These are phyloP conservation scores for Ophiognomonia clavigignenti-juglandacearum DNA, from an alignment of 2,329 filamentous ascomycete species.

Conservation along the genomic window DNA sequence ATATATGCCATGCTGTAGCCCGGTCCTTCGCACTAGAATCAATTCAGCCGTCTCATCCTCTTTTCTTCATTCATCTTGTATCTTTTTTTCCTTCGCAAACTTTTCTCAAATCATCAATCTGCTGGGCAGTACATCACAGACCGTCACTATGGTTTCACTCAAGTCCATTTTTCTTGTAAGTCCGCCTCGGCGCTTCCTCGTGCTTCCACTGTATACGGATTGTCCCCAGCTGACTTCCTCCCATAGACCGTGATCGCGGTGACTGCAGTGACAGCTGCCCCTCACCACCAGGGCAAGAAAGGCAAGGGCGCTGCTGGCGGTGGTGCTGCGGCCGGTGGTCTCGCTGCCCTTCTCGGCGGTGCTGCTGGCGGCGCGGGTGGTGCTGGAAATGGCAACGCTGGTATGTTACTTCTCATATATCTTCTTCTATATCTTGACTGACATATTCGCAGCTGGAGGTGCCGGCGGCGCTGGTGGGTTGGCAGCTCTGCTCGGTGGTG, in stretches of 20 bases:
- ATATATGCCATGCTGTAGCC: neutral
- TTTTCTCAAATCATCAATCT: neutral
- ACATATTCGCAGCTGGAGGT: neutral
- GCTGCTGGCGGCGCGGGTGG: too few species aligned
- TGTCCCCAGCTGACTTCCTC: neutral
- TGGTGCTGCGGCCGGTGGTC: neutral
- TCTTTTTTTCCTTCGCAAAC: neutral
- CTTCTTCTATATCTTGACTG: too few species aligned
- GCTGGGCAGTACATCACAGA: neutral
- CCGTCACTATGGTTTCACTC: slow-evolving; percentile 5
- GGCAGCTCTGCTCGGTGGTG: neutral
- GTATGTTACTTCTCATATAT: too few species aligned
- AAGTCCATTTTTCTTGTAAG: slow-evolving; percentile 6
- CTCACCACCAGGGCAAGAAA: slow-evolving; percentile 8
- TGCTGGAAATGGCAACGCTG: too few species aligned
- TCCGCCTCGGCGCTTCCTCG: neutral
- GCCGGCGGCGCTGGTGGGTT: neutral
- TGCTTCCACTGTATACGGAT: neutral
- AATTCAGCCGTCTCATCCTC: neutral
- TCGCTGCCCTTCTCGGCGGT: neutral
- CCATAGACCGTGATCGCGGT: neutral
- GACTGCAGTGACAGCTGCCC: slow-evolving; percentile 1
- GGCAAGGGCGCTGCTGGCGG: neutral
- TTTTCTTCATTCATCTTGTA: neutral
- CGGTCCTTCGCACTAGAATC: neutral